A percentile compares a stretch with the other conserved stretches of the same genome.
These are phyloP conservation scores for Potentilla sterilis DNA, from an alignment of 306 rosid genomes.

Conservation along the genomic window DNA sequence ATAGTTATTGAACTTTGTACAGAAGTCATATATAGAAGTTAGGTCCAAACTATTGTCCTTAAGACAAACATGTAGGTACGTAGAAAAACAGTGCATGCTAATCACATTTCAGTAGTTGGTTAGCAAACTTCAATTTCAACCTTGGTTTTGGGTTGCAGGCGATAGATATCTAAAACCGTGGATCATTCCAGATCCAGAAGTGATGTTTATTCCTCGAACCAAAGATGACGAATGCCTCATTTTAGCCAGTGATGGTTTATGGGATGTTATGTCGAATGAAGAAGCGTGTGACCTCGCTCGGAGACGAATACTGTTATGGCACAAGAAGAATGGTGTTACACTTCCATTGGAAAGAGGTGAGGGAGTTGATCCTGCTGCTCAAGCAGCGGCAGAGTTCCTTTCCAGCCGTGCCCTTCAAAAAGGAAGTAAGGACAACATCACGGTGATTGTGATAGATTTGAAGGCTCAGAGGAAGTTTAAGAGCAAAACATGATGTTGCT, in stretches of 20 bases:
- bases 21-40: neutral
- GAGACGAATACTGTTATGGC: constrained; percentile 72
- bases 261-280: constrained; percentile 89
- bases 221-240: constrained; percentile 81
- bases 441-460: constrained; percentile 78
- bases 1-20: neutral
- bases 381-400: constrained; percentile 86
- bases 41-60: neutral
- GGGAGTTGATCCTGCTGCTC: constrained; percentile 79
- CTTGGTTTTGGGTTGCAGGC: constrained; percentile 48
- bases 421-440: constrained; percentile 85
- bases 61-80: neutral
- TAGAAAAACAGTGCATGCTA: neutral
- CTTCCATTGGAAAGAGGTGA: constrained; percentile 57
- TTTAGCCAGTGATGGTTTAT: constrained; percentile 86
- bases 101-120: neutral
- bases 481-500: constrained; percentile 53
- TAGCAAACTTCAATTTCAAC: neutral
- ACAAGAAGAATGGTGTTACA: constrained; percentile 67
- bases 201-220: constrained; percentile 62
- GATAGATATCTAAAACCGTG: constrained; percentile 90
- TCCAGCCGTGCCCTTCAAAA: constrained; percentile 76
- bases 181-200: constrained; percentile 96
- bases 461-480: constrained; percentile 86
- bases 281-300: constrained; percentile 82